Conservation (phyloP, 352 stramenopile genomes). For the Globisporangium uncinulatum region DNA sequence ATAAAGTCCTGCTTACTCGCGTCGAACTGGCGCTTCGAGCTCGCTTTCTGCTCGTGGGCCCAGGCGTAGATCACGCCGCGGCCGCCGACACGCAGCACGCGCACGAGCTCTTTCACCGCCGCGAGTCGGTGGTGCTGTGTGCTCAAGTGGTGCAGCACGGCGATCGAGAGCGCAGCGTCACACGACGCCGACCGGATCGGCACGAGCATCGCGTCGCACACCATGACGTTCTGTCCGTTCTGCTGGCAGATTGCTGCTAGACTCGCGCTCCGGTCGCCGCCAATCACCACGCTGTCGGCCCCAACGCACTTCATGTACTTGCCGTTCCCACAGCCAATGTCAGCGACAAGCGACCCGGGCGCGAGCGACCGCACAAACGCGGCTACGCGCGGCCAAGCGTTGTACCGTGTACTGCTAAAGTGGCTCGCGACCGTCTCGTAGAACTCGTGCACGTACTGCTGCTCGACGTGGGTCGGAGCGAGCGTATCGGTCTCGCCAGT, state of each 20-base stretch:
- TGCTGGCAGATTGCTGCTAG: constrained; percentile 61
- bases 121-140: constrained; percentile 60
- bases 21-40: constrained; percentile 75
- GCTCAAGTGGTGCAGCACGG: constrained; percentile 81
- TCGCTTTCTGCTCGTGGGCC: constrained; percentile 77
- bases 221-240: constrained; percentile 60
- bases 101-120: constrained; percentile 72
- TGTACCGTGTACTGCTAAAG: constrained; percentile 86
- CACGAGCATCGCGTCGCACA: constrained; percentile 65
- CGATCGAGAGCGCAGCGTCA: constrained; percentile 79
- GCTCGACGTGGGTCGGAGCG: constrained; percentile 60
- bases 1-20: constrained; percentile 75
- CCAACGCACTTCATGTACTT: constrained; percentile 88
- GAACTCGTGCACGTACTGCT: constrained; percentile 83
- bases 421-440: constrained; percentile 81
- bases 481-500: constrained; percentile 13
- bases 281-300: constrained; percentile 40
- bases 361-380: constrained; percentile 56
- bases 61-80: constrained; percentile 81
- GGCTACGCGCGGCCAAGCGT: constrained; percentile 71
- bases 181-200: constrained; percentile 70
- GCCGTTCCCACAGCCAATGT: constrained; percentile 84
- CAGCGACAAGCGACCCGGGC: constrained; percentile 57
- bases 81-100: constrained; percentile 64
- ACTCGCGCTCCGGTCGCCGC: constrained; percentile 59